Evolutionary conservation across 805 yeast species (phyloP).

Genomic region (Starmerella vaccinii): DNA sequence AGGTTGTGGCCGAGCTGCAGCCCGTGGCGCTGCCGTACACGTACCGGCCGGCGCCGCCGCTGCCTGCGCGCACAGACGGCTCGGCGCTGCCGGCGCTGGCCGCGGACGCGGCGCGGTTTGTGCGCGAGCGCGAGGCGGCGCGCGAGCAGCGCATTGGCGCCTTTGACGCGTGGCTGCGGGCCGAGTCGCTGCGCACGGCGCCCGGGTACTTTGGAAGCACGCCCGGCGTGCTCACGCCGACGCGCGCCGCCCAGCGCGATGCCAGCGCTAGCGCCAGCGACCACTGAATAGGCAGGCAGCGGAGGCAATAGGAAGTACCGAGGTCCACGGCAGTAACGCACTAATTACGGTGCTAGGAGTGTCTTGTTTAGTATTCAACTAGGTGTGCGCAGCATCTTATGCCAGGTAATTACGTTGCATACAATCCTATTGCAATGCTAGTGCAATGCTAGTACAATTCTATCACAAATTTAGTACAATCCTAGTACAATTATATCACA

Average conservation of each 20-base stretch:
- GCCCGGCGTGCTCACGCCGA: slow-evolving; percentile 22
- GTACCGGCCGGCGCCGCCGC: slow-evolving; percentile 13
- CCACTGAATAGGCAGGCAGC: no score
- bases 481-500: no score
- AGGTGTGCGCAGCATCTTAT: no score
- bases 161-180: slow-evolving; percentile 32
- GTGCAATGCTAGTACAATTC: no score
- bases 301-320: no score
- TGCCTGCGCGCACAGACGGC: slow-evolving; percentile 2
- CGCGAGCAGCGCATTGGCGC: slow-evolving; percentile 26
- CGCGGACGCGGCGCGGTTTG: background rate
- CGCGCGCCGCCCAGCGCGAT: background rate
- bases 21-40: slow-evolving; percentile 19
- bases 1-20: slow-evolving; percentile 3
- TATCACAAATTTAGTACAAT: no score
- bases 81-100: background rate
- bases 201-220: slow-evolving; percentile 33
- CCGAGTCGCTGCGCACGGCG: slow-evolving; percentile 16
- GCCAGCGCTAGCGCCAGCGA: no score
- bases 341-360: no score
- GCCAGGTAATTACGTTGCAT: no score
- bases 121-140: slow-evolving; percentile 20
- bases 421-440: no score
- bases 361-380: no score
- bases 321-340: no score